phyloP scores from a whole-genome alignment of 345 rosid species.

The Salix exigua region DNA sequence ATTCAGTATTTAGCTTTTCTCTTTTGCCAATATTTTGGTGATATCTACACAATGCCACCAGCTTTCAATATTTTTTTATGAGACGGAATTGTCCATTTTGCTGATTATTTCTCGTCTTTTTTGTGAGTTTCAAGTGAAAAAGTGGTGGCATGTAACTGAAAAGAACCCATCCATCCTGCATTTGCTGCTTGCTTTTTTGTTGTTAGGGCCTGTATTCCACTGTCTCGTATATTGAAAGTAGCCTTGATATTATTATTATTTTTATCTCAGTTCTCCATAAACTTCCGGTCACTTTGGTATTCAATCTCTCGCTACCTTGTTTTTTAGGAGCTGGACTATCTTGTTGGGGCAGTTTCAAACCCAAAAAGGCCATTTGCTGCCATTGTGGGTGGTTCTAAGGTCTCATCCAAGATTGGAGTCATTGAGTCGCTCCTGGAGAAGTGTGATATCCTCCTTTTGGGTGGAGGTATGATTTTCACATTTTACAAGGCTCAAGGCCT shows the following conservation, averaged over 20 bases:
- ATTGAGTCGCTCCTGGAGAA: constrained; percentile 84
- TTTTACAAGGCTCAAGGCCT: constrained; percentile 96
- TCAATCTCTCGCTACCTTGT: constrained; percentile 2
- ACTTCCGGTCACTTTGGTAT: neutral
- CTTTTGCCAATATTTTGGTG: neutral
- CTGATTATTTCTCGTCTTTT: neutral
- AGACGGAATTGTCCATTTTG: neutral
- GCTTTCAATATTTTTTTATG: neutral
- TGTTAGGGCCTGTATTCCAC: neutral
- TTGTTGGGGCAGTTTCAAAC: constrained; percentile 84
- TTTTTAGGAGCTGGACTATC: constrained; percentile 84
- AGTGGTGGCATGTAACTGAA: constrained; percentile 2
- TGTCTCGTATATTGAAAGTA: neutral
- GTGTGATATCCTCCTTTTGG: constrained; percentile 75
- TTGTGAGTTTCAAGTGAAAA: neutral
- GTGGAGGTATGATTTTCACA: constrained; percentile 98
- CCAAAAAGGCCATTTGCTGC: constrained; percentile 97
- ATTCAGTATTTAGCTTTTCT: neutral
- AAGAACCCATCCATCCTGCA: neutral
- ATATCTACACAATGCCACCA: neutral
- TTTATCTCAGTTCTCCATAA: neutral
- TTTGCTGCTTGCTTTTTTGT: neutral
- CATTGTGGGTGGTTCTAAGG: constrained; percentile 93
- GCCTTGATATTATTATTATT: neutral
- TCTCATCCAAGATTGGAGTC: constrained; percentile 87